phyloP scores from a whole-genome alignment of 2,329 filamentous ascomycete species.

The Fonsecaea nubica region DNA sequence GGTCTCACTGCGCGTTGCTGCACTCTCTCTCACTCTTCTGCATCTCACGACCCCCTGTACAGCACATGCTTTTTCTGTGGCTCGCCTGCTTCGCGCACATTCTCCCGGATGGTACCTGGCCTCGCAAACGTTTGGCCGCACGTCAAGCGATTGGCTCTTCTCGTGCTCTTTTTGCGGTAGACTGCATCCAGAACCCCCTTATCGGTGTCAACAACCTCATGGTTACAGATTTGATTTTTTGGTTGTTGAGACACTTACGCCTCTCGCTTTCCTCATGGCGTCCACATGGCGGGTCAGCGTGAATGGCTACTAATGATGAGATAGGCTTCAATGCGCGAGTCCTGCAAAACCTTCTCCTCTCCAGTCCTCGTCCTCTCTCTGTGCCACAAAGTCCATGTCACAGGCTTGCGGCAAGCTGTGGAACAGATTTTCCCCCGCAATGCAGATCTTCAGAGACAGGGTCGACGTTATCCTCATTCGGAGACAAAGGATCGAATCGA shows the following conservation, averaged over 20 bases:
- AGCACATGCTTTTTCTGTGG: constrained; percentile 2
- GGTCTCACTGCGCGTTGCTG: background rate
- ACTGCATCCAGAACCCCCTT: background rate
- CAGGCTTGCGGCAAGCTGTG: background rate
- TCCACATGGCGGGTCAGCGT: background rate
- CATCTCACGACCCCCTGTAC: background rate
- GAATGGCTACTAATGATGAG: background rate
- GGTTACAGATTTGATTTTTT: background rate
- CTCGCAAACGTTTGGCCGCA: constrained; percentile 7
- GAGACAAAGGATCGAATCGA: background rate
- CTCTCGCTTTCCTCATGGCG: background rate
- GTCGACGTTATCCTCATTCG: background rate
- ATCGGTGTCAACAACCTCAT: background rate
- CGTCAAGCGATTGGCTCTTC: constrained; percentile 4
- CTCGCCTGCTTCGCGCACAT: constrained; percentile 3
- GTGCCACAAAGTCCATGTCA: background rate
- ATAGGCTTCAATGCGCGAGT: background rate
- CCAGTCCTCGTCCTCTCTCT: background rate
- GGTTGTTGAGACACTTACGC: background rate
- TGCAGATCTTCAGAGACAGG: background rate
- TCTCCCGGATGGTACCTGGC: constrained; percentile 8
- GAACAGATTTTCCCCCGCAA: background rate
- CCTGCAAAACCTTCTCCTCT: background rate
- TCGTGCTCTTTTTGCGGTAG: background rate
- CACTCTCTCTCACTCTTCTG: no score